A percentile compares a stretch with the other conserved stretches of the same genome.
Evolutionary conservation across 352 stramenopile genomes (phyloP).

Genomic region (Poterioochromonas sp.): DNA sequence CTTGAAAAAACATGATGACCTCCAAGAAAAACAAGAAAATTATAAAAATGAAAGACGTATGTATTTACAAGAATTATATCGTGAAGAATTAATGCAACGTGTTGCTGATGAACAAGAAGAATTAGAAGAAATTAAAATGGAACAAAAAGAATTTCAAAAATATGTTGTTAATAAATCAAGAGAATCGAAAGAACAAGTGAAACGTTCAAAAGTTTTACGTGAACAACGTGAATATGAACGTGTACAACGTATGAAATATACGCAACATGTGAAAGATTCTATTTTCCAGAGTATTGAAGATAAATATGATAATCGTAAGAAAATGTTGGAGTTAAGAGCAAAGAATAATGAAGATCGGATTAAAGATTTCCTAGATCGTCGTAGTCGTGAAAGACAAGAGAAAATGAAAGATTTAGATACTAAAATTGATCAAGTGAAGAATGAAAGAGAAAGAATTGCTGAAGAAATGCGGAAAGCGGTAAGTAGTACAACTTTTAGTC

Average conservation of each 20-base stretch:
- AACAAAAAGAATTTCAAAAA: neutral
- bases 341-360: neutral
- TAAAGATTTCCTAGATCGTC: neutral
- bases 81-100: neutral
- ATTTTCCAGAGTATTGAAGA: constrained; percentile 17
- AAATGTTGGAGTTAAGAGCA: neutral
- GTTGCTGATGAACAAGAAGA: neutral
- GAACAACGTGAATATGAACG: neutral
- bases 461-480: neutral
- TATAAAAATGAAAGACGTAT: constrained; percentile 1
- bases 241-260: constrained; percentile 9
- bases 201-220: neutral
- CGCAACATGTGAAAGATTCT: neutral
- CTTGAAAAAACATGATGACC: constrained; percentile 18
- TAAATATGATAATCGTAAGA: neutral
- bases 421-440: neutral
- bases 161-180: neutral
- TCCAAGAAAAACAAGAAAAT: constrained; percentile 18
- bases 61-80: neutral
- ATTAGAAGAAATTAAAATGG: neutral
- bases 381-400: neutral
- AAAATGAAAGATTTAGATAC: neutral
- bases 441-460: neutral
- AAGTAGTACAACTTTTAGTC: neutral
- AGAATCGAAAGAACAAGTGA: constrained; percentile 1